Evolutionary conservation across 495 filamentous ascomycete genomes (phyloP).

Genomic region (Aspergillus indologenus): DNA sequence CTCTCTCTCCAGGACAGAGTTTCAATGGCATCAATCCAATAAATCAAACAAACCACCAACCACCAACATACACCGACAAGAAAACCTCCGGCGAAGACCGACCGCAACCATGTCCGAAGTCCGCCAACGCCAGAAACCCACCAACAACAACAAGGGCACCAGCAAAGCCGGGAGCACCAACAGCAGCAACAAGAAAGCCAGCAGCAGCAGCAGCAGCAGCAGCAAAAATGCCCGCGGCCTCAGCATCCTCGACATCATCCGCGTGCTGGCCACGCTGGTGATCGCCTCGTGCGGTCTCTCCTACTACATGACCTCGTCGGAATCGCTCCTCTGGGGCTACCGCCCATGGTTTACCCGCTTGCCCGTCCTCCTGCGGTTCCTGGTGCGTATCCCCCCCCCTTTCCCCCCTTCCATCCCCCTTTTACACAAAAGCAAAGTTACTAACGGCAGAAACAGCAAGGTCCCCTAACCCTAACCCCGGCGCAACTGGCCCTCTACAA

Average conservation of each 20-base stretch:
- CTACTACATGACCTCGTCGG: conserved; percentile 73
- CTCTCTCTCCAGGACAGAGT: background rate
- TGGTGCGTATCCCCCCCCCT: conserved; percentile 49
- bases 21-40: background rate
- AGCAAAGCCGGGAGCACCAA: background rate
- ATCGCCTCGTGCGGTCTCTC: conserved; percentile 68
- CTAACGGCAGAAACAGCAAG: conserved; percentile 36
- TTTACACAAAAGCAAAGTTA: conserved; percentile 5
- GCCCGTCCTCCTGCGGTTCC: conserved; percentile 57
- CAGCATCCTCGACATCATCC: conserved; percentile 67
- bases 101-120: conserved; percentile 40
- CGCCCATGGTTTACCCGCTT: conserved; percentile 66
- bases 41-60: background rate
- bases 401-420: too few species aligned
- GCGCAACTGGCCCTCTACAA: conserved; percentile 70
- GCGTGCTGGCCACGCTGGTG: conserved; percentile 66
- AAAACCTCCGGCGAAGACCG: too few species aligned
- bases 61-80: conserved; percentile 1
- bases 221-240: conserved; percentile 16
- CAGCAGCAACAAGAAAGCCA: conserved; percentile 7
- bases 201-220: conserved; percentile 10
- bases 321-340: conserved; percentile 65
- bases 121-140: conserved; percentile 26
- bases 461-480: conserved; percentile 64
- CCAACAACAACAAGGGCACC: conserved; percentile 1